A percentile compares a stretch with the other conserved stretches of the same genome.
Conservation (phyloP, 202 grass and related monocot species). For the Schoenoplectus tabernaemontani region DNA sequence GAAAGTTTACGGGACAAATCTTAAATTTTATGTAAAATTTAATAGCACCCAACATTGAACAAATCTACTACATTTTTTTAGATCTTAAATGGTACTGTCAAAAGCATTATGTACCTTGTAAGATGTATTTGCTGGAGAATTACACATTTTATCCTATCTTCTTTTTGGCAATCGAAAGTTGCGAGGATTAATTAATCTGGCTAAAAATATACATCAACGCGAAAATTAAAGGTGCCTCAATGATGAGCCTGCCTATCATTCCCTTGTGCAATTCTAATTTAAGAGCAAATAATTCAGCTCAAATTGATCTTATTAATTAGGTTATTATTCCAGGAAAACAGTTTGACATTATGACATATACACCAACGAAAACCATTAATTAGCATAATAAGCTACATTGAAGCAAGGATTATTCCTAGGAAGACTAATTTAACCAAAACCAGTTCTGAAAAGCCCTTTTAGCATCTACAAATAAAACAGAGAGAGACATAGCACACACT, state of each 20-base stretch:
- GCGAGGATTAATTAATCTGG: not conserved
- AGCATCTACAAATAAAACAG: constrained; percentile 5
- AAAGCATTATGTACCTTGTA: not conserved
- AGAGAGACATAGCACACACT: constrained; percentile 7
- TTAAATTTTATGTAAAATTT: not conserved
- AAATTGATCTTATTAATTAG: not conserved
- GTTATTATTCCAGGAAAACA: not conserved
- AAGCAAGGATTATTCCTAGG: constrained; percentile 21
- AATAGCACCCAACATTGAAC: not conserved
- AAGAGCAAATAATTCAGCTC: not conserved
- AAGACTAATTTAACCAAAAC: constrained; percentile 8
- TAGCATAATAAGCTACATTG: not conserved
- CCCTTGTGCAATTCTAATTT: not conserved
- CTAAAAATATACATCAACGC: not conserved
- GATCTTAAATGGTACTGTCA: not conserved
- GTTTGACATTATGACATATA: constrained; percentile 18
- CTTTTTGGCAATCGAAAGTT: not conserved
- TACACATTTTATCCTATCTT: not conserved
- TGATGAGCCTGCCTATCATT: not conserved
- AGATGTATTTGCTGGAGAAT: not conserved
- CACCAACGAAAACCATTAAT: not conserved
- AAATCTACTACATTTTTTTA: not conserved
- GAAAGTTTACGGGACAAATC: not conserved
- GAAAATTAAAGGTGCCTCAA: not conserved
- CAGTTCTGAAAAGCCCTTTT: constrained; percentile 4